phyloP scores from a whole-genome alignment of 129 eudicot genomes.

The Flaveria ramosissima region DNA sequence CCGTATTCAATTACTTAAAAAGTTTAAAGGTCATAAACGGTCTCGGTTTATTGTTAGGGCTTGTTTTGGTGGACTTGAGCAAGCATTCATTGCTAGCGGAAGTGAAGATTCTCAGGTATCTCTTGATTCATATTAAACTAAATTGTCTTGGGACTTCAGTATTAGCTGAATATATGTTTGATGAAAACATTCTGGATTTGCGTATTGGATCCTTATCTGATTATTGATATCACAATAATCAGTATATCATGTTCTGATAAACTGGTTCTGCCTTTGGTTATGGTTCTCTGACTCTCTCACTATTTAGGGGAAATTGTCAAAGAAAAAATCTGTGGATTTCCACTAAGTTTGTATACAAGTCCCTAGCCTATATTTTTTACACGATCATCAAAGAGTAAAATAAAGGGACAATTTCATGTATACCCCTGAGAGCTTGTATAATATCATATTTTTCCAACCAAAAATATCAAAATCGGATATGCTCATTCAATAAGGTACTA shows the following conservation, averaged over 20 bases:
- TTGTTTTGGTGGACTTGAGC: conserved; percentile 92
- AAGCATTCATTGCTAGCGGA: conserved; percentile 86
- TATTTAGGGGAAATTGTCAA: too few species aligned
- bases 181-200: neutral
- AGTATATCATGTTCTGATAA: neutral
- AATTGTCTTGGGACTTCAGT: neutral
- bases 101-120: conserved; percentile 97
- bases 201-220: neutral
- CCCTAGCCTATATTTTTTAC: too few species aligned
- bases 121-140: neutral
- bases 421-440: too few species aligned
- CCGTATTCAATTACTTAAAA: conserved; percentile 50
- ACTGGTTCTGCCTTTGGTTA: conserved; percentile 1
- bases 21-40: conserved; percentile 85
- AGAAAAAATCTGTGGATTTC: too few species aligned
- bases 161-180: neutral
- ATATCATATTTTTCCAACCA: too few species aligned
- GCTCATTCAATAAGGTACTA: too few species aligned
- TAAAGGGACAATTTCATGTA: too few species aligned
- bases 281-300: neutral
- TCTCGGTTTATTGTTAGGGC: conserved; percentile 74
- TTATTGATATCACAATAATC: neutral
- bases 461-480: too few species aligned
- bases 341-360: too few species aligned
- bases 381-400: too few species aligned